These are phyloP conservation scores for Coffea humblotiana DNA, from an alignment of 305 asterid genomes.

Conservation along the genomic window DNA sequence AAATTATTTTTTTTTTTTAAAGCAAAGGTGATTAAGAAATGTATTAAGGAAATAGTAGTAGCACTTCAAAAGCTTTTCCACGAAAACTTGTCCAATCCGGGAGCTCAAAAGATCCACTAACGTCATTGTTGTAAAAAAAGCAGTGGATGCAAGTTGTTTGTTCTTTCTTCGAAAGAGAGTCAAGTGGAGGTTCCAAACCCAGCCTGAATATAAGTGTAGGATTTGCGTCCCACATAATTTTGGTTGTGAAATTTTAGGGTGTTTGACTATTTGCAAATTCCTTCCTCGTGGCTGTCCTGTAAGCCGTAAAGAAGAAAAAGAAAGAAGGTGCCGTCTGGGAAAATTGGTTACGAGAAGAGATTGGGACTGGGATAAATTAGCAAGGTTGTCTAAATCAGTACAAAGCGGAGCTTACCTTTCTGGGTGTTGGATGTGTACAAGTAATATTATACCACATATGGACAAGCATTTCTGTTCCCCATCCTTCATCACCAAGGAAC, in stretches of 20 bases:
- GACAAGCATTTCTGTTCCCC: constrained; percentile 7
- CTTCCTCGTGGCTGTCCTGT: too few species aligned
- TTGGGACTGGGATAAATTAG: neutral
- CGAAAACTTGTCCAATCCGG: too few species aligned
- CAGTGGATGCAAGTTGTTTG: too few species aligned
- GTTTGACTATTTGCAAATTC: neutral
- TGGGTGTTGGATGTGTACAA: neutral
- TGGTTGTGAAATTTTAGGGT: neutral
- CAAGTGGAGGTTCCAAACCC: neutral
- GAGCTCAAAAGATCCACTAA: too few species aligned
- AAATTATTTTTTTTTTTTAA: too few species aligned
- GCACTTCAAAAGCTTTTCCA: too few species aligned
- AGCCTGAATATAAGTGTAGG: neutral
- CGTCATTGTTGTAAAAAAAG: too few species aligned
- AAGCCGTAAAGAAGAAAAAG: neutral
- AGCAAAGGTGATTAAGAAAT: too few species aligned
- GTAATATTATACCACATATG: neutral
- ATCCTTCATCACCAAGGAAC: constrained; percentile 5
- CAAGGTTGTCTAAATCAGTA: neutral
- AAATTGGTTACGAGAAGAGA: neutral
- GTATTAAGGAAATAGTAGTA: too few species aligned
- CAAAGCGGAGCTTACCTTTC: neutral
- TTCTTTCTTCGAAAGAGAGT: too few species aligned
- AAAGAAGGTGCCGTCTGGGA: too few species aligned
- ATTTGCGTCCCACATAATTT: neutral